Conservation (phyloP, 2,329 filamentous ascomycete species). For the Penicillium sp. region DNA sequence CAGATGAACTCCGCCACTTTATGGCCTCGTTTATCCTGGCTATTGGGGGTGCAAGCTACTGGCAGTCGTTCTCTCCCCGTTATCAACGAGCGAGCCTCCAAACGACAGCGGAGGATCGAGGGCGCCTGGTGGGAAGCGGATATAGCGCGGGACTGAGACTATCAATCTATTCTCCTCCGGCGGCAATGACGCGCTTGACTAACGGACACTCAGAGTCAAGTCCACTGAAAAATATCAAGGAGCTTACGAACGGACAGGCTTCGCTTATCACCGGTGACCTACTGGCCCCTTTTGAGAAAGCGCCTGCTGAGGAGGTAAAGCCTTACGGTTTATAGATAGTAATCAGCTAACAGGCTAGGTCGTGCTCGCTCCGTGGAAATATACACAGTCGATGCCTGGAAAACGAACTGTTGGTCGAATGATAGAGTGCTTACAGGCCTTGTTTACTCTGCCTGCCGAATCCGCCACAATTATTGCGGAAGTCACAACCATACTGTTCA, state of each 20-base stretch:
- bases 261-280: neutral
- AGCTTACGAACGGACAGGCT: neutral
- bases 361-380: slow-evolving; percentile 8
- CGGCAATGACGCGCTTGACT: neutral
- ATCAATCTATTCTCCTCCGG: neutral
- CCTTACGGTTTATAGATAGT: too few relatives aligned
- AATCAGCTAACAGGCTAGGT: neutral
- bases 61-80: slow-evolving; percentile 5
- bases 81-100: neutral
- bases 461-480: neutral
- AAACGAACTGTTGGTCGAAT: slow-evolving; percentile 18
- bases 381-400: slow-evolving; percentile 15
- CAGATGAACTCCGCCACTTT: slow-evolving; percentile 7
- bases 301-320: neutral
- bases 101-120: neutral
- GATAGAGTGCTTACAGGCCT: slow-evolving; percentile 4
- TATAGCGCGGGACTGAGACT: neutral
- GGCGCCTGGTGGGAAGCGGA: neutral
- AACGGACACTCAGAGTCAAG: neutral
- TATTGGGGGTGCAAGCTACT: slow-evolving; percentile 8
- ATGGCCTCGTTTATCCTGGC: slow-evolving; percentile 1
- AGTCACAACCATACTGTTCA: slow-evolving; percentile 10
- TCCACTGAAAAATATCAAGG: neutral
- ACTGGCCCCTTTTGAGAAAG: slow-evolving; percentile 5
- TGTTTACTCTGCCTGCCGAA: slow-evolving; percentile 7